Evolutionary conservation across 768 basidiomycete genomes (phyloP).

Genomic region (Stropharia rugosoannulata): DNA sequence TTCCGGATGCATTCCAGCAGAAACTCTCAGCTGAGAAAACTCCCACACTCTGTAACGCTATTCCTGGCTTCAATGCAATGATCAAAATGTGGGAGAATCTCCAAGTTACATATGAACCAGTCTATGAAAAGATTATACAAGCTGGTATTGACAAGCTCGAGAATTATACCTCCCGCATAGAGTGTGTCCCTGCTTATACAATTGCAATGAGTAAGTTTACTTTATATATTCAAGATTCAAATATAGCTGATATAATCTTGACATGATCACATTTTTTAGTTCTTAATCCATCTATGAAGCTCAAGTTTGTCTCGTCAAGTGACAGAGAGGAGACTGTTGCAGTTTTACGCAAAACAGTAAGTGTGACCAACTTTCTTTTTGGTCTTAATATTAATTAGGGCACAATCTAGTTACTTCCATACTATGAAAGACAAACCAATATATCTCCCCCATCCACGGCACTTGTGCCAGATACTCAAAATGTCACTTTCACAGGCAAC

Average conservation of each 20-base stretch:
- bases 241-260: no score
- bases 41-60: constrained; percentile 23
- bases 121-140: constrained; percentile 21
- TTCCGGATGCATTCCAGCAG: constrained; percentile 33
- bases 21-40: constrained; percentile 27
- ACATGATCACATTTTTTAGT: no score
- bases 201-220: constrained; percentile 21
- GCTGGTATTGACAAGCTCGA: constrained; percentile 28
- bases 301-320: no score
- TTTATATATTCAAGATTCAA: no score
- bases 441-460: no score
- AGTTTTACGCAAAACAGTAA: constrained; percentile 11
- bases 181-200: constrained; percentile 20
- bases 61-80: constrained; percentile 27
- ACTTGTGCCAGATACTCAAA: no score
- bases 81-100: constrained; percentile 19
- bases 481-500: no score
- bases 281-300: neutral
- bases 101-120: neutral
- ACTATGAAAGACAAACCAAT: neutral
- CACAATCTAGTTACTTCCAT: no score
- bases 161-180: constrained; percentile 15
- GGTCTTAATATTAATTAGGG: no score
- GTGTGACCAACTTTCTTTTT: no score
- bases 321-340: constrained; percentile 26